Evolutionary conservation across 192 early-diverging fungal species (phyloP), one percentile per base, ranked within the genome.

Genomic region (Tieghemiomyces parasiticus): DNA sequence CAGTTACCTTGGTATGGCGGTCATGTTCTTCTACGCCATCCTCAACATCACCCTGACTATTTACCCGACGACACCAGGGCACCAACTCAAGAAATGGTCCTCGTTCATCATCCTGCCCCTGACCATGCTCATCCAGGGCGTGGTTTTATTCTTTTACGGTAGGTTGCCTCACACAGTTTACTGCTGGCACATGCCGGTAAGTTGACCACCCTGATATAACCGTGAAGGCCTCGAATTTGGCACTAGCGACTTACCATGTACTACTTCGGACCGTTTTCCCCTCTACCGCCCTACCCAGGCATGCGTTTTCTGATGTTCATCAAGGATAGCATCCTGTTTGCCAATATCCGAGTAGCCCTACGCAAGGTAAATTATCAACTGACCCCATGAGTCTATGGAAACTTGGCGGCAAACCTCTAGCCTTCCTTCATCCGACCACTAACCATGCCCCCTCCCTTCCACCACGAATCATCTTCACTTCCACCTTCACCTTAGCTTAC

Each of bases 301-400:
- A 35, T 56, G 34, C 54, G 32, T 0, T 56, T 56, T 24, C 54
- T 56, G 30, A 13, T 35, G 30, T 56, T 35, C 32, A 56, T 56
- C 33, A 20, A 29, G 54, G 54, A 34, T 16, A 56, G 54, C 34
- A 24, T 56, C 19, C 54, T 56, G 12, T 56, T 56, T 20, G 30
- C 54, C 16, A 56, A 56, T 24, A 56, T 56, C 24, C 54, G 34
- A 1, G 3, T 56, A 29, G 54, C 54, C 32, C 54, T 56, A 22
- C 28, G 32, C 10, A 56, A 56, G 38, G 38, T 42, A 42, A 42
- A 16, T n/a, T n/a, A n/a, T n/a, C n/a, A n/a, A n/a, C n/a, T n/a
- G n/a, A n/a, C n/a, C n/a, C n/a, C n/a, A n/a, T n/a, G n/a, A n/a
- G n/a, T n/a, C n/a, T n/a, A n/a, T n/a, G n/a, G n/a, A n/a, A n/a